Evolutionary conservation across 805 yeast species (phyloP).

Genomic region (Metschnikowia arizonensis): DNA sequence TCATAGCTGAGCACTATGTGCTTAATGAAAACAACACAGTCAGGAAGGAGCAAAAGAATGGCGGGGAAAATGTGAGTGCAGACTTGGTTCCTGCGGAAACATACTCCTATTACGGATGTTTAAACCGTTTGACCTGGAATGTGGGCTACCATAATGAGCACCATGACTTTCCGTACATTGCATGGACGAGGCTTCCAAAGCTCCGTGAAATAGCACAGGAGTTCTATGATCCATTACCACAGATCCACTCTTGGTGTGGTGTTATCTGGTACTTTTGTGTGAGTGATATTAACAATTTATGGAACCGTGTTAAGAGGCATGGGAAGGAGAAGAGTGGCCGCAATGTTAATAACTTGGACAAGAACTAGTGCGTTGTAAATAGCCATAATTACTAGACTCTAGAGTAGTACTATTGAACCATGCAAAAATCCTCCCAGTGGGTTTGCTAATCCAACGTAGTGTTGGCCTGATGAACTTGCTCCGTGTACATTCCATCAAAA

Average conservation of each 20-base stretch:
- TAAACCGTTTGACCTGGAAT: conserved; percentile 80
- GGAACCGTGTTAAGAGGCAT: conserved; percentile 75
- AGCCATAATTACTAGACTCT: too few relatives aligned
- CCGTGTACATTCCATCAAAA: too few relatives aligned
- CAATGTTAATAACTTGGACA: conserved; percentile 21
- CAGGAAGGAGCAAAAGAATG: conserved; percentile 18
- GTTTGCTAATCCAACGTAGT: too few relatives aligned
- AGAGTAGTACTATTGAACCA: too few relatives aligned
- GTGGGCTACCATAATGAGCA: conserved; percentile 95
- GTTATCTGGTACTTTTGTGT: conserved; percentile 70
- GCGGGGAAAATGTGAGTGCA: conserved; percentile 24
- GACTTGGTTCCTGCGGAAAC: conserved; percentile 64
- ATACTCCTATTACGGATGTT: conserved; percentile 79
- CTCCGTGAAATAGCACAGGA: conserved; percentile 68
- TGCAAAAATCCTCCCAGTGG: too few relatives aligned
- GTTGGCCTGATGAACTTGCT: too few relatives aligned
- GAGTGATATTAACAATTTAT: conserved; percentile 63
- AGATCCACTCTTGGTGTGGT: conserved; percentile 72
- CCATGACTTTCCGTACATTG: conserved; percentile 91
- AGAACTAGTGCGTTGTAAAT: conserved; percentile 8
- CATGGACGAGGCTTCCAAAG: conserved; percentile 77
- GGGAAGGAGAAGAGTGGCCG: conserved; percentile 36
- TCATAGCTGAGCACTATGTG: conserved; percentile 90
- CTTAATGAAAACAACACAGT: conserved; percentile 52
- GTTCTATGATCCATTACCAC: conserved; percentile 77